phyloP scores from a whole-genome alignment of 176 grass and related monocot species.

The Aegilops longissima region DNA sequence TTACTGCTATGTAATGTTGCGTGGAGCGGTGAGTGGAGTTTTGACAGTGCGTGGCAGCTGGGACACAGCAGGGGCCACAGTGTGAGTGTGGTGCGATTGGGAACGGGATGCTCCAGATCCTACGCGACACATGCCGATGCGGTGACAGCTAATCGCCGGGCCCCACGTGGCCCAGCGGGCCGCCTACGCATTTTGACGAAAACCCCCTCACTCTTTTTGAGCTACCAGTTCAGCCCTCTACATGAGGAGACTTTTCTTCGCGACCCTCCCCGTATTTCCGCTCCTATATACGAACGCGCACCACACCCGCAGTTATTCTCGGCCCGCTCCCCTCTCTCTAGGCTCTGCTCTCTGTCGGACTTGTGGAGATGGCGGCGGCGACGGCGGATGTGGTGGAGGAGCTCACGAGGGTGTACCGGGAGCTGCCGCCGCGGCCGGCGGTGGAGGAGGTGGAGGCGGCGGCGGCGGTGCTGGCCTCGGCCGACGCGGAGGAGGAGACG shows the following conservation, averaged over 20 bases:
- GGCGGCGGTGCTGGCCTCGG: conserved; percentile 58
- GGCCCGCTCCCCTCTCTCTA: not conserved
- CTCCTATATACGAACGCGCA: conserved; percentile 14
- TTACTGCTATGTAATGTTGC: no score
- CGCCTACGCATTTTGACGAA: not conserved
- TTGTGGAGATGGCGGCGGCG: conserved; percentile 7
- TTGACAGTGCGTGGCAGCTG: not conserved
- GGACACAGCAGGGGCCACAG: conserved; percentile 1
- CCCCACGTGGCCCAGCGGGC: not conserved
- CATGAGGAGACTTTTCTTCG: not conserved
- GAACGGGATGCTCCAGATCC: conserved; percentile 27
- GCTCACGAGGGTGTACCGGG: conserved; percentile 65
- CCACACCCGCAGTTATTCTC: conserved; percentile 14
- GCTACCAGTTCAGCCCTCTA: not conserved
- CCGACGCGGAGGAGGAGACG: conserved; percentile 62
- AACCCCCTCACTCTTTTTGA: not conserved
- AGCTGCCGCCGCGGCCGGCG: conserved; percentile 62
- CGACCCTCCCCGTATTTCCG: not conserved
- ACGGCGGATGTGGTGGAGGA: conserved; percentile 58
- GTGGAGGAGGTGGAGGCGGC: conserved; percentile 85
- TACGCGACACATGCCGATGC: conserved; percentile 31
- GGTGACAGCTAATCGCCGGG: conserved; percentile 34
- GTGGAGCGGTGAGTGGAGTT: not conserved
- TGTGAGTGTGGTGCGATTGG: conserved; percentile 5
- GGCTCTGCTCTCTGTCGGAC: not conserved